A percentile compares a stretch with the other conserved stretches of the same genome.
Evolutionary conservation across 306 rosid genomes (phyloP).

Genomic region (Prinsepia uniflora): DNA sequence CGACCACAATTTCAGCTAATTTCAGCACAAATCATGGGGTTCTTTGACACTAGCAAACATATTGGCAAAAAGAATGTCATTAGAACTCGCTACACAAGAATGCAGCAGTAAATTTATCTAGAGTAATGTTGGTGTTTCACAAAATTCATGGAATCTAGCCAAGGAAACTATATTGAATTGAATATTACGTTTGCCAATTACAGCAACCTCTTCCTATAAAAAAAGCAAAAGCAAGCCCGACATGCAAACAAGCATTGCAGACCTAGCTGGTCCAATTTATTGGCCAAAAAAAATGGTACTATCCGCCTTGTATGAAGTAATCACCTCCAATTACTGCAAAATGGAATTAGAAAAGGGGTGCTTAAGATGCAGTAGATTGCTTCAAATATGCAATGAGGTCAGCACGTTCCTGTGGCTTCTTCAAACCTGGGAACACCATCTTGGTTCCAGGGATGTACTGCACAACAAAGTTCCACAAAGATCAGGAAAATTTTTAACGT

Average conservation of each 20-base stretch:
- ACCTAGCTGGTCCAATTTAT: conserved; percentile 48
- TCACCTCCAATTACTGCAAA: conserved; percentile 37
- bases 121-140: conserved; percentile 25
- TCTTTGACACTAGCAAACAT: neutral
- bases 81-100: neutral
- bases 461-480: conserved; percentile 18
- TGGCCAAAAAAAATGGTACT: conserved; percentile 37
- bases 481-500: neutral
- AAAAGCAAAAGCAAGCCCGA: conserved; percentile 26
- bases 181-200: conserved; percentile 36
- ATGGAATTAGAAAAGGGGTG: conserved; percentile 23
- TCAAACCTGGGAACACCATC: conserved; percentile 96
- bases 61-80: neutral
- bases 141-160: conserved; percentile 3
- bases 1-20: too few species aligned
- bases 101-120: conserved; percentile 1
- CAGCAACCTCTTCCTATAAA: conserved; percentile 34
- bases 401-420: conserved; percentile 95
- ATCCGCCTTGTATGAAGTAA: conserved; percentile 33
- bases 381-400: conserved; percentile 93
- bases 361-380: conserved; percentile 50
- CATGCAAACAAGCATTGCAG: conserved; percentile 38
- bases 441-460: conserved; percentile 97
- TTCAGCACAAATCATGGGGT: neutral
- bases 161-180: conserved; percentile 23